A percentile compares a stretch with the other conserved stretches of the same genome.
phyloP scores from a whole-genome alignment of 495 filamentous ascomycete species.

The Hypoxylon fragiforme region DNA sequence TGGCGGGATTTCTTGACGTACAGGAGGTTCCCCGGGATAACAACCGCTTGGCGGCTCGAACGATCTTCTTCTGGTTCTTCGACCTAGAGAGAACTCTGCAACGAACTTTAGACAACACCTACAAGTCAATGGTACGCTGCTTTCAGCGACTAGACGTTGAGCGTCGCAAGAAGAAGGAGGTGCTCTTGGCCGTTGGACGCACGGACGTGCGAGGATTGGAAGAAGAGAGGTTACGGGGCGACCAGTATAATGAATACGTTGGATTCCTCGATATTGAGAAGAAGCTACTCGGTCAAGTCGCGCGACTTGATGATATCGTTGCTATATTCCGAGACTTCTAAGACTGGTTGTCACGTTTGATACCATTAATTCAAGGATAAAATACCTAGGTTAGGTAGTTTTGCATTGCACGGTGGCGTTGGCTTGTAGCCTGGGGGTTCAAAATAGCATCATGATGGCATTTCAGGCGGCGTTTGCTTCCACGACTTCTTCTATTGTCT shows the following conservation, averaged over 20 bases:
- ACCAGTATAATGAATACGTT: slow-evolving; percentile 66
- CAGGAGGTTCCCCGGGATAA: slow-evolving; percentile 90
- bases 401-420: slow-evolving; percentile 41
- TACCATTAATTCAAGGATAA: neutral
- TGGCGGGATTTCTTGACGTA: slow-evolving; percentile 78
- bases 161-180: slow-evolving; percentile 62
- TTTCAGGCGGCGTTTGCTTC: slow-evolving; percentile 29
- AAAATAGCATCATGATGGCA: slow-evolving; percentile 10
- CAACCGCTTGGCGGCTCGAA: slow-evolving; percentile 73
- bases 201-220: slow-evolving; percentile 81
- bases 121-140: slow-evolving; percentile 86
- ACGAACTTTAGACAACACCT: slow-evolving; percentile 72
- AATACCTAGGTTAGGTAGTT: slow-evolving; percentile 5
- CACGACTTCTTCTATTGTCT: too few relatives aligned
- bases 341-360: slow-evolving; percentile 30
- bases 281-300: slow-evolving; percentile 73
- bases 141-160: slow-evolving; percentile 77
- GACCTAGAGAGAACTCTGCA: slow-evolving; percentile 69
- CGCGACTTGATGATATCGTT: slow-evolving; percentile 80
- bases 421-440: slow-evolving; percentile 13
- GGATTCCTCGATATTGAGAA: slow-evolving; percentile 74
- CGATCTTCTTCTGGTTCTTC: slow-evolving; percentile 88
- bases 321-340: slow-evolving; percentile 81
- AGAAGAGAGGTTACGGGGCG: slow-evolving; percentile 70
- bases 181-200: slow-evolving; percentile 76